A percentile compares a stretch with the other conserved stretches of the same genome.
phyloP scores from a whole-genome alignment of 2,329 filamentous ascomycete genomes.

The Chlorencoelia australis region DNA sequence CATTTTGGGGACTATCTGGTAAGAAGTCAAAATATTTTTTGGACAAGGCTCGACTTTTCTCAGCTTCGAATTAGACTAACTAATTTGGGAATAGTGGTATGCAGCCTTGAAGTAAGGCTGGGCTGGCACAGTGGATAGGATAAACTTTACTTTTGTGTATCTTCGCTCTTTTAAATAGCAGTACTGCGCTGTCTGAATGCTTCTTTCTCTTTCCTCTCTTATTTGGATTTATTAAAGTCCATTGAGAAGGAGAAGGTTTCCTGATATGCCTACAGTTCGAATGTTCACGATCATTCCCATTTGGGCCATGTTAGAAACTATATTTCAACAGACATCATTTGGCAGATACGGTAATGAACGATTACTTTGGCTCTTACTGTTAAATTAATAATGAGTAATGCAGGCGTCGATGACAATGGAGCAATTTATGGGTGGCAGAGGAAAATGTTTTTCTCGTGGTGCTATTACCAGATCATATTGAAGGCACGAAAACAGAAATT shows the following conservation, averaged over 20 bases:
- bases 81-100: too few species aligned
- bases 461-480: slow-evolving; percentile 4
- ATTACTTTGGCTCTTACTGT: slow-evolving; percentile 61
- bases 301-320: slow-evolving; percentile 62
- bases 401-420: slow-evolving; percentile 53
- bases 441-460: slow-evolving; percentile 4
- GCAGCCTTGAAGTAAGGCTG: slow-evolving; percentile 7
- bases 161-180: too few species aligned
- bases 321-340: slow-evolving; percentile 62
- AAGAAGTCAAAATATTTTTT: slow-evolving; percentile 5
- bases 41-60: slow-evolving; percentile 5
- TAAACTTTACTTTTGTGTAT: too few species aligned
- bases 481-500: slow-evolving; percentile 69
- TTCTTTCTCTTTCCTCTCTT: too few species aligned
- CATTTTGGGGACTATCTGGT: slow-evolving; percentile 14
- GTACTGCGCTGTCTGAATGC: too few species aligned
- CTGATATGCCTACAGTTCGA: slow-evolving; percentile 68
- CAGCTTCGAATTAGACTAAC: too few species aligned
- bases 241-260: slow-evolving; percentile 26
- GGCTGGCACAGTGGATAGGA: too few species aligned
- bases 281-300: slow-evolving; percentile 58
- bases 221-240: too few species aligned
- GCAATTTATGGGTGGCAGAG: background rate
- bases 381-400: slow-evolving; percentile 65
- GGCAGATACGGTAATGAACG: slow-evolving; percentile 53